A percentile compares a stretch with the other conserved stretches of the same genome.
These are phyloP conservation scores for Baudoinia panamericana DNA, from an alignment of 495 filamentous ascomycete species.

Conservation along the genomic window DNA sequence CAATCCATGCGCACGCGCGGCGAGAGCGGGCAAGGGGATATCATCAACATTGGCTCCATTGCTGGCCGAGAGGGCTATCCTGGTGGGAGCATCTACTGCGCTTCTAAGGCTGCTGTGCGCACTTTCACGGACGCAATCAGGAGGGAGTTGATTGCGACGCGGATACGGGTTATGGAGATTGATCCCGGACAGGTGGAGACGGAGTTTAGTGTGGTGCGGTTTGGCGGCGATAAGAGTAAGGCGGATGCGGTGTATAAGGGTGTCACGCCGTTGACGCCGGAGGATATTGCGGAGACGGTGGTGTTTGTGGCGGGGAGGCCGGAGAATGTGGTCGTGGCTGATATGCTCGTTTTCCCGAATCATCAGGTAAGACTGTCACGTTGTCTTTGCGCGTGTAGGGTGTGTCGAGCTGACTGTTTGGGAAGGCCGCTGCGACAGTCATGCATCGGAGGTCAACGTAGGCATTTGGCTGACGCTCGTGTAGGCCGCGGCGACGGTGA, in stretches of 20 bases:
- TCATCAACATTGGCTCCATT: conserved; percentile 95
- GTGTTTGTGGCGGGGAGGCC: conserved; percentile 79
- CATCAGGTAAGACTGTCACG: conserved; percentile 56
- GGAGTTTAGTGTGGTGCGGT: conserved; percentile 89
- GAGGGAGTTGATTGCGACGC: conserved; percentile 74
- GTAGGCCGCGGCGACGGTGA: conserved; percentile 7
- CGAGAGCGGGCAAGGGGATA: conserved; percentile 74
- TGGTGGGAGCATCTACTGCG: conserved; percentile 91
- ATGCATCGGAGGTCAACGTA: conserved; percentile 35
- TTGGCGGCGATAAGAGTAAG: conserved; percentile 82
- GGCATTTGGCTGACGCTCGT: conserved; percentile 7
- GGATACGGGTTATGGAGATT: conserved; percentile 81
- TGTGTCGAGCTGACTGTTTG: background rate
- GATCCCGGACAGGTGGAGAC: conserved; percentile 97
- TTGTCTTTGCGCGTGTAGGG: background rate
- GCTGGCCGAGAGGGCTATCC: conserved; percentile 83
- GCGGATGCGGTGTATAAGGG: conserved; percentile 93
- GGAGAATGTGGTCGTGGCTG: conserved; percentile 92
- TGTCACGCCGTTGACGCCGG: conserved; percentile 76
- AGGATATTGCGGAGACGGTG: conserved; percentile 88
- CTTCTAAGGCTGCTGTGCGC: conserved; percentile 84
- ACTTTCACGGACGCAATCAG: conserved; percentile 80
- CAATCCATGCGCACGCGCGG: conserved; percentile 68
- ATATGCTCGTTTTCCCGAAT: conserved; percentile 80
- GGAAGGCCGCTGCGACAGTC: conserved; percentile 39